phyloP scores from a whole-genome alignment of 192 early-diverging fungal species.

The Neocallimastix lanati region DNA sequence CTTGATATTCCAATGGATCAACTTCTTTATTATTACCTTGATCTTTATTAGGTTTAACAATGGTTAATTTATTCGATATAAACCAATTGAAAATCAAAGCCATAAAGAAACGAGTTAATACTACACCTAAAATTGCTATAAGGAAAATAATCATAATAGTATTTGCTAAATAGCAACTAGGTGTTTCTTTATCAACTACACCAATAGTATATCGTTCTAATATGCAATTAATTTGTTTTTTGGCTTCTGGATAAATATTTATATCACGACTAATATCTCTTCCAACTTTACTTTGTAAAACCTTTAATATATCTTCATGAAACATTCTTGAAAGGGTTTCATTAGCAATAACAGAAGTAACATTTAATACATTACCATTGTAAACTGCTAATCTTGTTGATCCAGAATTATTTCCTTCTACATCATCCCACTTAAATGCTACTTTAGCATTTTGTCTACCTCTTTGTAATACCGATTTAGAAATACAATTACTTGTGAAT shows the following conservation, averaged over 20 bases:
- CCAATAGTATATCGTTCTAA: background rate
- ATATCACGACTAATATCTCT: background rate
- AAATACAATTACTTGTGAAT: background rate
- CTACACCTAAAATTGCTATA: constrained; percentile 40
- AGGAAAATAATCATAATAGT: constrained; percentile 14
- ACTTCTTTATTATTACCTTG: background rate
- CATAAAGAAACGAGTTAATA: constrained; percentile 42
- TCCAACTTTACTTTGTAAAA: background rate
- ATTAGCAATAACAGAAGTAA: background rate
- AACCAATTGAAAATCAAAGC: constrained; percentile 1
- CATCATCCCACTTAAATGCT: background rate
- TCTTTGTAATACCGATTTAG: background rate
- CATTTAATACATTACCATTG: background rate
- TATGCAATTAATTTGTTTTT: background rate
- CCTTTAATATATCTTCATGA: background rate
- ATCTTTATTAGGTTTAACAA: background rate
- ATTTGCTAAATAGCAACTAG: background rate
- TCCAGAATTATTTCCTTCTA: background rate
- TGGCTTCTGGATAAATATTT: background rate
- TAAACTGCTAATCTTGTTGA: background rate
- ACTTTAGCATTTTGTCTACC: background rate
- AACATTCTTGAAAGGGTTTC: background rate
- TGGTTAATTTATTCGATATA: background rate
- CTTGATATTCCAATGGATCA: background rate
- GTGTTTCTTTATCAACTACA: background rate